Percentiles rank a stretch among this genome's conserved stretches.
Conservation (phyloP, 169 alveolate species). For the Plasmodium berghei region DNA sequence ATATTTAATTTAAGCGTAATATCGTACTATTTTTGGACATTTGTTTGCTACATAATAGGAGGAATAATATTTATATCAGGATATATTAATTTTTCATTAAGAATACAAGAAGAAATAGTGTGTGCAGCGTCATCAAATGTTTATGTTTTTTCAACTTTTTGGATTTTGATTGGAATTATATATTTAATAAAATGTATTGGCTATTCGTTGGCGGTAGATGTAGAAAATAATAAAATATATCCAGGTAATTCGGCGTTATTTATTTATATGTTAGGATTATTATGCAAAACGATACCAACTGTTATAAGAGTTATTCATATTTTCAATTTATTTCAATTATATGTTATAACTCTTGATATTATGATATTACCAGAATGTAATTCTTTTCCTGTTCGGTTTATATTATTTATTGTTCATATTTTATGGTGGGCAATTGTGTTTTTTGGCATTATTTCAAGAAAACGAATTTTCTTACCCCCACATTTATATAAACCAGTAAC, state of each 20-base stretch:
- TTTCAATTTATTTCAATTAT: slow-evolving; percentile 58
- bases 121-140: slow-evolving; percentile 73
- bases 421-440: slow-evolving; percentile 58
- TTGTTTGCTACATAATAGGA: slow-evolving; percentile 48
- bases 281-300: slow-evolving; percentile 70
- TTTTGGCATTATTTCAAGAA: slow-evolving; percentile 61
- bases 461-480: slow-evolving; percentile 59
- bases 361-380: slow-evolving; percentile 73
- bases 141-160: slow-evolving; percentile 36
- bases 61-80: slow-evolving; percentile 28
- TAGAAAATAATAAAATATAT: slow-evolving; percentile 29
- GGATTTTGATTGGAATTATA: slow-evolving; percentile 57
- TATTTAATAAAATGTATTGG: slow-evolving; percentile 40
- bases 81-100: slow-evolving; percentile 27
- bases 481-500: slow-evolving; percentile 64
- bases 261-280: slow-evolving; percentile 33
- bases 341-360: slow-evolving; percentile 36
- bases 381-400: slow-evolving; percentile 45
- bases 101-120: slow-evolving; percentile 46
- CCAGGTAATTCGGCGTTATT: slow-evolving; percentile 35
- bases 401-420: slow-evolving; percentile 40
- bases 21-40: slow-evolving; percentile 55
- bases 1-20: slow-evolving; percentile 52
- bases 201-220: slow-evolving; percentile 23
- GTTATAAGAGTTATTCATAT: slow-evolving; percentile 56